These are phyloP conservation scores for Nadsonia commutata DNA, from an alignment of 1,139 yeast genomes.

Conservation along the genomic window DNA sequence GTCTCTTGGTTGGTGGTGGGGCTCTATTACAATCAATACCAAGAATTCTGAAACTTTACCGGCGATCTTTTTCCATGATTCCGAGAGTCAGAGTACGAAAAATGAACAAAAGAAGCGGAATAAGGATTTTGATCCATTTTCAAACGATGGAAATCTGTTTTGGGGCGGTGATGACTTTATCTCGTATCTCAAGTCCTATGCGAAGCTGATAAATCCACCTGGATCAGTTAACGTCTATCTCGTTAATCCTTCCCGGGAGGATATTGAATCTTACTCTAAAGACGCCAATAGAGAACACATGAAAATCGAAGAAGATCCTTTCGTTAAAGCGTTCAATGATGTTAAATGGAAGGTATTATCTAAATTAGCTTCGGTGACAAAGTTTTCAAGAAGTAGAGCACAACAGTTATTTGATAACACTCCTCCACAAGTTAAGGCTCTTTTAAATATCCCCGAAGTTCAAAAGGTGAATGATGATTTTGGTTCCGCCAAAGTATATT, in stretches of 20 bases:
- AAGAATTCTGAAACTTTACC: conserved; percentile 60
- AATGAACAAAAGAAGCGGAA: conserved; percentile 43
- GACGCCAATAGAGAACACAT: conserved; percentile 21
- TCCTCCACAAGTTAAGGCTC: conserved; percentile 39
- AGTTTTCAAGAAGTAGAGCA: conserved; percentile 45
- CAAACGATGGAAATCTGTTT: conserved; percentile 40
- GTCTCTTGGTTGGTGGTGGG: conserved; percentile 81
- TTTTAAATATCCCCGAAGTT: conserved; percentile 68
- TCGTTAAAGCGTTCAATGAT: conserved; percentile 32
- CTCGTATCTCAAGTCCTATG: conserved; percentile 35
- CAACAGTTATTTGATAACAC: conserved; percentile 56
- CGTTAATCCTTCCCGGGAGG: conserved; percentile 69
- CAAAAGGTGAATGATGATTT: conserved; percentile 73
- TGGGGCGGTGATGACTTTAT: conserved; percentile 91
- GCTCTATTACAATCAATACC: conserved; percentile 63
- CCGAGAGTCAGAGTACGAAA: conserved; percentile 63
- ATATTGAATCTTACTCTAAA: conserved; percentile 57
- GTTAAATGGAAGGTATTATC: conserved; percentile 82
- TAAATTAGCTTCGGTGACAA: conserved; percentile 69
- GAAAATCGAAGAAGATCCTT: conserved; percentile 13
- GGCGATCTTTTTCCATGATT: conserved; percentile 82
- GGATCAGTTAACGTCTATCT: conserved; percentile 59
- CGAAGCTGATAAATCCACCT: conserved; percentile 52
- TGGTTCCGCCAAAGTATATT: conserved; percentile 78
- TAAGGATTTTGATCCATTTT: conserved; percentile 63